Conservation (phyloP, 177 flowering plant genomes). For the Vitis hybrid region DNA sequence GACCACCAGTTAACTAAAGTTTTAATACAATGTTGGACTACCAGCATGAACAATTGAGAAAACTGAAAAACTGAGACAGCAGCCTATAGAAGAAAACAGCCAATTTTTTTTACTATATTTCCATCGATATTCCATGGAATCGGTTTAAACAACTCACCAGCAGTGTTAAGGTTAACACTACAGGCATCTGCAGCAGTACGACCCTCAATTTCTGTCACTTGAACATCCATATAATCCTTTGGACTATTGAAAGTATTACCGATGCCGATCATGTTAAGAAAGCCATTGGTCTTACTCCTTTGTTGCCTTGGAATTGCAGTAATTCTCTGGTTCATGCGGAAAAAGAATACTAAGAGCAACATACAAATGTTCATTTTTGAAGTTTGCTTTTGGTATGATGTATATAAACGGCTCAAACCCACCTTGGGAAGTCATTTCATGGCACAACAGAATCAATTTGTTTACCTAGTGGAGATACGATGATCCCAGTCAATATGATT, state of each 20-base stretch:
- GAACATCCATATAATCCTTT: constrained; percentile 39
- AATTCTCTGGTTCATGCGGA: constrained; percentile 38
- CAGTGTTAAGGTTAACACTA: constrained; percentile 48
- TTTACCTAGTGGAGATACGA: too few relatives aligned
- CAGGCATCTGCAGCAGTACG: constrained; percentile 42
- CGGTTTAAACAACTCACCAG: constrained; percentile 42
- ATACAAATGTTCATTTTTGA: neutral
- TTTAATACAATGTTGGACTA: too few relatives aligned
- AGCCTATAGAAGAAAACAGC: neutral
- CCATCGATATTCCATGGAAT: neutral
- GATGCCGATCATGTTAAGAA: constrained; percentile 54
- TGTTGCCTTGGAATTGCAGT: constrained; percentile 31
- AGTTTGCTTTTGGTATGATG: too few relatives aligned
- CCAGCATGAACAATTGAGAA: neutral
- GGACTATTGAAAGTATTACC: constrained; percentile 15
- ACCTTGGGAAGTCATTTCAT: too few relatives aligned
- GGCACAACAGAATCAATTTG: too few relatives aligned
- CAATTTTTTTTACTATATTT: neutral
- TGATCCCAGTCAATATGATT: too few relatives aligned
- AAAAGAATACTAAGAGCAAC: constrained; percentile 5
- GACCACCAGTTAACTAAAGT: too few relatives aligned
- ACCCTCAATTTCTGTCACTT: constrained; percentile 54
- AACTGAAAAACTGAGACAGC: neutral
- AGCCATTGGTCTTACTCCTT: constrained; percentile 30
- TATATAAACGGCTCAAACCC: too few relatives aligned